Evolutionary conservation across 179 eudicot genomes (phyloP).

Genomic region (Nepenthes alata): DNA sequence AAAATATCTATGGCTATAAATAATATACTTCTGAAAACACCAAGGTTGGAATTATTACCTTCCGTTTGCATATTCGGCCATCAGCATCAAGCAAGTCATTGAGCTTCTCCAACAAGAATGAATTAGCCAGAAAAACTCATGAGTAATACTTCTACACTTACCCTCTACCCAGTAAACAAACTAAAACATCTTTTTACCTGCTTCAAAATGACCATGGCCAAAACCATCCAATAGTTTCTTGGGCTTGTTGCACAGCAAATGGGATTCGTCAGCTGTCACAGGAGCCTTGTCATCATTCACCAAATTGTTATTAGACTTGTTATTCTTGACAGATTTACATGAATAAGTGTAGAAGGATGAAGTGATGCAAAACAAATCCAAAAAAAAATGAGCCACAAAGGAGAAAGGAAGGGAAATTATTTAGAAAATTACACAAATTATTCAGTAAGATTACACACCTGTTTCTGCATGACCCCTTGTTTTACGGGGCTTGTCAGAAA

Average conservation of each 20-base stretch:
- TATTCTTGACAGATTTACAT: slow-evolving; percentile 45
- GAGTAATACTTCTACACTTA: not conserved
- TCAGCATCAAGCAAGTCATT: slow-evolving; percentile 73
- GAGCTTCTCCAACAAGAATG: slow-evolving; percentile 57
- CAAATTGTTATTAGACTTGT: slow-evolving; percentile 21
- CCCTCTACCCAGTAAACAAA: not conserved
- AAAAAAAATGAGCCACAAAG: no score
- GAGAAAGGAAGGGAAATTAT: not conserved
- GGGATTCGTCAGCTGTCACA: slow-evolving; percentile 24
- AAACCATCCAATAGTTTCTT: slow-evolving; percentile 44
- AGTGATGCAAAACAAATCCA: no score
- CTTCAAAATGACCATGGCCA: slow-evolving; percentile 52
- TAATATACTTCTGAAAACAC: not conserved
- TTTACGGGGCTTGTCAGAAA: not conserved
- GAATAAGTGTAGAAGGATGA: slow-evolving; percentile 14
- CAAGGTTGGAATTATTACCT: slow-evolving; percentile 31
- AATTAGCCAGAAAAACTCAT: not conserved
- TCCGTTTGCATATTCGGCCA: slow-evolving; percentile 90
- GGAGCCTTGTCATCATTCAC: slow-evolving; percentile 22
- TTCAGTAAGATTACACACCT: not conserved
- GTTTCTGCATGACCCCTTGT: not conserved
- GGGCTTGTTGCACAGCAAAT: slow-evolving; percentile 25
- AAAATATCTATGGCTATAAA: not conserved
- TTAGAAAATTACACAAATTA: not conserved
- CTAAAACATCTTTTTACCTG: slow-evolving; percentile 27